Evolutionary conservation across 2,329 filamentous ascomycete genomes (phyloP).

Genomic region (Eurotiales sp.): DNA sequence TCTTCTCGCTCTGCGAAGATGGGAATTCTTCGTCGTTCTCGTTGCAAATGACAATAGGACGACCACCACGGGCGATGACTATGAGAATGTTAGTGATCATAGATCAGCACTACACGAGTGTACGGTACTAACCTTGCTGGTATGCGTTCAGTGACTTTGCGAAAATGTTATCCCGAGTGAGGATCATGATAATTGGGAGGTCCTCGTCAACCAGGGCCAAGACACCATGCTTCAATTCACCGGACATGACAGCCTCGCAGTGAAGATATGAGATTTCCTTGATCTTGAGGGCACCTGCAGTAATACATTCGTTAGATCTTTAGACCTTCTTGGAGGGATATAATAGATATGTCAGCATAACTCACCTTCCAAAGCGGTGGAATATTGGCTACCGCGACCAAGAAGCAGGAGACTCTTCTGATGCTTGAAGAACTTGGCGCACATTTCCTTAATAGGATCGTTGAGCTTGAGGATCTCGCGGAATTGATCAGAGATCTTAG

Average conservation of each 20-base stretch:
- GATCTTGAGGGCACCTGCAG: conserved; percentile 84
- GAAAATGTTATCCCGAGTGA: conserved; percentile 94
- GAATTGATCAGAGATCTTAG: conserved; percentile 86
- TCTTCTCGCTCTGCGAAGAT: conserved; percentile 84
- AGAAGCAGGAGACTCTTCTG: conserved; percentile 94
- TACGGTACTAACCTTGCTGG: conserved; percentile 69
- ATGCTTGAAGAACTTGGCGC: conserved; percentile 87
- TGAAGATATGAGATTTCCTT: conserved; percentile 99
- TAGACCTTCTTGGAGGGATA: conserved; percentile 18
- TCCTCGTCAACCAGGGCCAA: conserved; percentile 96
- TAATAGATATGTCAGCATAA: too few species aligned
- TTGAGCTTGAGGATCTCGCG: conserved; percentile 87
- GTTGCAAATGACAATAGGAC: conserved; percentile 99
- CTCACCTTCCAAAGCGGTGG: conserved; percentile 84
- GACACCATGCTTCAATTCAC: conserved; percentile 98
- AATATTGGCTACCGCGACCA: conserved; percentile 88
- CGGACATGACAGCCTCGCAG: conserved; percentile 99
- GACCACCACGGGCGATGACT: conserved; percentile 93
- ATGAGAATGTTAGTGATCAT: conserved; percentile 24
- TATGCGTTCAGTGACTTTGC: conserved; percentile 99
- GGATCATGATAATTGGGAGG: conserved; percentile 98
- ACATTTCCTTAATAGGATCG: conserved; percentile 90
- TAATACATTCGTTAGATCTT: neutral
- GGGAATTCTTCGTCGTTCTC: conserved; percentile 83
- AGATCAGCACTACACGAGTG: neutral